These are phyloP conservation scores for Trypanosoma melophagium DNA, from an alignment of 208 protist genomes.

Conservation along the genomic window DNA sequence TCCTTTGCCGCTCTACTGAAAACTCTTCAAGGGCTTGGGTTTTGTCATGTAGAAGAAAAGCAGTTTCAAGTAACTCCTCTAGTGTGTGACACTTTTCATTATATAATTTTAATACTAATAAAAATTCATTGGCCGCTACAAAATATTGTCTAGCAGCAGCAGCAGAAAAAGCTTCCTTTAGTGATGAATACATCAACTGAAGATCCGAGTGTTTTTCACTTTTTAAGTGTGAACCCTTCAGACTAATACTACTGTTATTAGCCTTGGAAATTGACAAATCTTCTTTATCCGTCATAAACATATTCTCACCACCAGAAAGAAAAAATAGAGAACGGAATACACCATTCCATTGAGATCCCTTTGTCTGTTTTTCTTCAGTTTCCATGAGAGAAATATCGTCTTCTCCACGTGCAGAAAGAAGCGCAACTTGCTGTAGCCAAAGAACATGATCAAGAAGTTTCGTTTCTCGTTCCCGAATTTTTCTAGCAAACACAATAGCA, in stretches of 20 bases:
- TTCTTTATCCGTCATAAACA: background rate
- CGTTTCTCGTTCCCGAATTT: conserved; percentile 13
- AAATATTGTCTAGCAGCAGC: conserved; percentile 34
- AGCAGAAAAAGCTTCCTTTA: conserved; percentile 36
- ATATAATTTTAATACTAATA: conserved; percentile 51
- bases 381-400: background rate
- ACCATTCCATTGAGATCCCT: background rate
- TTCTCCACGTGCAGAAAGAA: conserved; percentile 19
- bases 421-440: conserved; percentile 13
- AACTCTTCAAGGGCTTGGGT: background rate
- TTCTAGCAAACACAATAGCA: background rate
- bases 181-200: conserved; percentile 36
- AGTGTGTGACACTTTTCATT: conserved; percentile 52
- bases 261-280: background rate
- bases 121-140: conserved; percentile 53
- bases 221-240: background rate
- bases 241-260: background rate
- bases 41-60: background rate
- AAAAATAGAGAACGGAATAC: background rate
- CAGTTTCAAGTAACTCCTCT: conserved; percentile 47
- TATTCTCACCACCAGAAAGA: background rate
- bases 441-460: conserved; percentile 23
- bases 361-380: background rate
- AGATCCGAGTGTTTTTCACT: conserved; percentile 25
- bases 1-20: background rate